Evolutionary conservation across 2,329 filamentous ascomycete species (phyloP), one percentile per base, ranked within the genome.

Genomic region (Ilyonectria mors-panacis): DNA sequence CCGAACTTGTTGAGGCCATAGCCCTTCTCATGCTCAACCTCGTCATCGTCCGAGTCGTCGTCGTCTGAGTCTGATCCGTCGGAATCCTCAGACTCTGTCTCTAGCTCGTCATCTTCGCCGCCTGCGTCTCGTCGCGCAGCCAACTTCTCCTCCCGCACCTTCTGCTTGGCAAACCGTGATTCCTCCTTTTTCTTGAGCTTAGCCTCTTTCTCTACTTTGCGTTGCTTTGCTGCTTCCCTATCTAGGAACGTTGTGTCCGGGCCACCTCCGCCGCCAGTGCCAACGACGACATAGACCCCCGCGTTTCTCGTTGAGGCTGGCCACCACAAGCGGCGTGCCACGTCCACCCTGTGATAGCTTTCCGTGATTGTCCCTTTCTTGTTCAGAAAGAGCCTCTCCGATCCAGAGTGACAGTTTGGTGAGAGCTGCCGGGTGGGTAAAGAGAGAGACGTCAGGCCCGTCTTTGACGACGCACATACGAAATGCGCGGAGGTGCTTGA

Each of bases 381-480:
- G 93, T 71, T 98, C 95, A 1, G 92, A 89, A 50, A 98, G 91
- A 0, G 96, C 96, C 81, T 98, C 95, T 51, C 93, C 94, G 47
- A 99, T 89, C 96, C 96, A 99, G 3, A 97, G 86, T 0, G 95
- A 95, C 15, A 99, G 87, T 80, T 98, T 98, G 2, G 95, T 97
- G 26, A 99, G 84, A 2, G 96, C 96, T 6, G 95, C 94, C 0
- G 96, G 95, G 76, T 98, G 95, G 1, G 92, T 94, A 81, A 99
- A 99, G 12, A 98, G 87, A n/a, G 88, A 83, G 0, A 97, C 92
- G 74, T 98, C 96, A 0, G 95, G 94, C 0, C 95, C 94, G 76
- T 98, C 96, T 78, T 97, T 97, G 74, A 99, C 94, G 4, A 98
- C 93, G 37, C 93, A 97, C 87, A 99, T 94, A 56, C 96, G 93